Evolutionary conservation across 257 asterid genomes (phyloP).

Genomic region (Plantago ovata): DNA sequence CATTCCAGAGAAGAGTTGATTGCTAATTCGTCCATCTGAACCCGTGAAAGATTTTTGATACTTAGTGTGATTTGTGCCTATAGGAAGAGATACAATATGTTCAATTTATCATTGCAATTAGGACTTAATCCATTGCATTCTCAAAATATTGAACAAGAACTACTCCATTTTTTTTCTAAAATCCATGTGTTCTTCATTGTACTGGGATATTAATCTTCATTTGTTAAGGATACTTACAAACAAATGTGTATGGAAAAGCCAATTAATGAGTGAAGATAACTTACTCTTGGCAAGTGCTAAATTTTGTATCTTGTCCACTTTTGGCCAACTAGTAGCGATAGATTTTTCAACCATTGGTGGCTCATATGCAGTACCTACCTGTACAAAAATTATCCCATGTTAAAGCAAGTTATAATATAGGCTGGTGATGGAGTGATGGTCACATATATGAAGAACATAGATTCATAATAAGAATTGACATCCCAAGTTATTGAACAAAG

Average conservation of each 20-base stretch:
- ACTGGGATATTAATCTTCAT: too few relatives aligned
- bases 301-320: slow-evolving; percentile 27
- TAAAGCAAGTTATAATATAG: background rate
- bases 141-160: background rate
- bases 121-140: background rate
- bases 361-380: slow-evolving; percentile 21
- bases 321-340: slow-evolving; percentile 50
- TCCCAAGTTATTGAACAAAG: background rate
- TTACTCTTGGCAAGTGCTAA: slow-evolving; percentile 44
- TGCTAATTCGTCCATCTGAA: slow-evolving; percentile 52
- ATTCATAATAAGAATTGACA: too few relatives aligned
- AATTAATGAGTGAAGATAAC: too few relatives aligned
- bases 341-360: slow-evolving; percentile 50
- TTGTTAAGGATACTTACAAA: too few relatives aligned
- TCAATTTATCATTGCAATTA: background rate
- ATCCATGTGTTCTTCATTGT: too few relatives aligned
- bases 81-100: background rate
- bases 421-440: background rate
- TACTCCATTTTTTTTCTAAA: too few relatives aligned
- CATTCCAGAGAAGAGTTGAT: slow-evolving; percentile 69
- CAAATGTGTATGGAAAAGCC: too few relatives aligned
- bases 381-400: slow-evolving; percentile 16
- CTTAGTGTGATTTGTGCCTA: slow-evolving; percentile 30
- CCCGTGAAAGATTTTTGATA: slow-evolving; percentile 27
- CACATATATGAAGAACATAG: too few relatives aligned